phyloP scores from a whole-genome alignment of 2,329 filamentous ascomycete genomes.

The Colletotrichum echinochloae region DNA sequence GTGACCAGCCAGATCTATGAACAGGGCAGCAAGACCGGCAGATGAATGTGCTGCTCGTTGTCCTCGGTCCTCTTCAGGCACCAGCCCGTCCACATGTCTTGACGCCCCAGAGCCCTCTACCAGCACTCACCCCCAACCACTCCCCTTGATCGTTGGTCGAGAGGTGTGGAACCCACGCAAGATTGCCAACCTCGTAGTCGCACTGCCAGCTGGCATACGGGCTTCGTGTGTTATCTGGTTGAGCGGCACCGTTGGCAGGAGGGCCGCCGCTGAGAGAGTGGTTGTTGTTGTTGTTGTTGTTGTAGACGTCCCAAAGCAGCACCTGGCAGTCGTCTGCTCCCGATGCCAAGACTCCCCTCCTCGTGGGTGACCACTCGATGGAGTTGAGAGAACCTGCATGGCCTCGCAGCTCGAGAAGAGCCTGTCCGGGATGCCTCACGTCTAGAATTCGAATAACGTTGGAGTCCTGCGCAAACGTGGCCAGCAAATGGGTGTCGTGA shows the following conservation, averaged over 20 bases:
- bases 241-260: slow-evolving; percentile 61
- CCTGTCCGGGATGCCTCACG: slow-evolving; percentile 94
- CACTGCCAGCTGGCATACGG: slow-evolving; percentile 85
- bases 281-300: slow-evolving; percentile 70
- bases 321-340: slow-evolving; percentile 94
- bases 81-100: slow-evolving; percentile 46
- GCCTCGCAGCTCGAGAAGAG: slow-evolving; percentile 90
- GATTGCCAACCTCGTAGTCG: slow-evolving; percentile 87
- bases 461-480: slow-evolving; percentile 96
- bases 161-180: slow-evolving; percentile 84
- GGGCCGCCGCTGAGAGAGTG: slow-evolving; percentile 57
- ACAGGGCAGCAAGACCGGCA: slow-evolving; percentile 28
- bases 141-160: slow-evolving; percentile 78
- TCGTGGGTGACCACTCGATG: slow-evolving; percentile 93
- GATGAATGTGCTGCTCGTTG: slow-evolving; percentile 28
- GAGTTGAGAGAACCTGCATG: slow-evolving; percentile 89
- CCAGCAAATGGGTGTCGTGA: slow-evolving; percentile 93
- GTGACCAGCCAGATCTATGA: slow-evolving; percentile 39
- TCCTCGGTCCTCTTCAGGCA: slow-evolving; percentile 20
- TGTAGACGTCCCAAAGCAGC: slow-evolving; percentile 92
- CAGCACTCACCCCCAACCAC: slow-evolving; percentile 86
- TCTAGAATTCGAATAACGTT: slow-evolving; percentile 94
- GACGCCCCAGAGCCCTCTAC: slow-evolving; percentile 85
- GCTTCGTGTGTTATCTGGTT: slow-evolving; percentile 69
- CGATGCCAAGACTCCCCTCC: slow-evolving; percentile 89